phyloP scores from a whole-genome alignment of 495 filamentous ascomycete genomes.

The Aspergillus panamensis region DNA sequence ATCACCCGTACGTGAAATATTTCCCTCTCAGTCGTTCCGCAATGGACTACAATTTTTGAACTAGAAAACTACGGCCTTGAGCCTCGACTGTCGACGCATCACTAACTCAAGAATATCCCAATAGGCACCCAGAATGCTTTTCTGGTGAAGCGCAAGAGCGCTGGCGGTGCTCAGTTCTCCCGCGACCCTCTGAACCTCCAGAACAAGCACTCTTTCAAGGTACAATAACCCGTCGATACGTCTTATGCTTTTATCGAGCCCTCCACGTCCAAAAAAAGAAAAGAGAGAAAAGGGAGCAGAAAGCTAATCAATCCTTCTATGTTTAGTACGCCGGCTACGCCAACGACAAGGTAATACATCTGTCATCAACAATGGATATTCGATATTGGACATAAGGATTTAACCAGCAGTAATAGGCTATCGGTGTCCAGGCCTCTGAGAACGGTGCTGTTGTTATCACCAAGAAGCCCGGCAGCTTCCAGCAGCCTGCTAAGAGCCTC shows the following conservation, averaged over 20 bases:
- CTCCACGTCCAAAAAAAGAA: not conserved
- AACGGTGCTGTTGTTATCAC: constrained; percentile 72
- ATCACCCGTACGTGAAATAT: constrained; percentile 65
- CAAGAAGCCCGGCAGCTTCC: constrained; percentile 69
- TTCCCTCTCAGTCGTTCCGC: not conserved
- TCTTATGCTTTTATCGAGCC: not conserved
- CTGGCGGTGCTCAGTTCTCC: constrained; percentile 81
- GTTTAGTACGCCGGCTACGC: constrained; percentile 80
- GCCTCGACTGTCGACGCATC: not conserved
- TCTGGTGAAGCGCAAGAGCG: constrained; percentile 81
- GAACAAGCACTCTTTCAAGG: constrained; percentile 91
- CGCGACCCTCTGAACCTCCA: constrained; percentile 85
- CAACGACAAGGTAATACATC: constrained; percentile 79
- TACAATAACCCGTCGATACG: constrained; percentile 31
- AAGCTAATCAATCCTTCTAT: not conserved
- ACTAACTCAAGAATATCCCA: constrained; percentile 23
- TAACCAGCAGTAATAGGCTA: constrained; percentile 55
- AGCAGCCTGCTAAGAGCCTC: constrained; percentile 64
- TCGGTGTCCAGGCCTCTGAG: constrained; percentile 66
- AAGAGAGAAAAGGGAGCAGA: not conserved
- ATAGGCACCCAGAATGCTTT: constrained; percentile 76
- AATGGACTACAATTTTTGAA: constrained; percentile 2
- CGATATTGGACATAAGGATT: constrained; percentile 5
- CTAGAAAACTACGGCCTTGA: not conserved
- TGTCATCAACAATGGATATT: constrained; percentile 16